Conservation (phyloP, 768 basidiomycete genomes). For the Boletus eberwhitei region DNA sequence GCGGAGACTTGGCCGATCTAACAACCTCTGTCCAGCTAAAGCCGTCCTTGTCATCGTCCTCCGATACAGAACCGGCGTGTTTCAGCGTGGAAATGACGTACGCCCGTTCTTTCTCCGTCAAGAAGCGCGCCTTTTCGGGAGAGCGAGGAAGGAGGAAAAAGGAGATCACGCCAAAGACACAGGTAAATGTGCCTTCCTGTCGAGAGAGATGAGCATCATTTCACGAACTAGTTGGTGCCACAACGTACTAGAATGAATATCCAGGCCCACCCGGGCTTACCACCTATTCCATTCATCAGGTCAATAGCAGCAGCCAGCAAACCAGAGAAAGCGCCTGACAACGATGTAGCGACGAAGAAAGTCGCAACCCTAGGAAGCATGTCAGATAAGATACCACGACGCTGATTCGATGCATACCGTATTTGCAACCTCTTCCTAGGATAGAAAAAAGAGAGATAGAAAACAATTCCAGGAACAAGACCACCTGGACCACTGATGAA, state of each 20-base stretch:
- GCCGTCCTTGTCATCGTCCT: constrained; percentile 40
- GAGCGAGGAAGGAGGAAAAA: constrained; percentile 49
- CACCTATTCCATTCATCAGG: constrained; percentile 51
- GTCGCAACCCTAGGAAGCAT: constrained; percentile 32
- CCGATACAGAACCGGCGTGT: constrained; percentile 30
- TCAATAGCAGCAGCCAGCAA: constrained; percentile 58
- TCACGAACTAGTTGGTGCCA: neutral
- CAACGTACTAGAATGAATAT: constrained; percentile 48
- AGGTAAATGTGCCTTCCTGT: constrained; percentile 61
- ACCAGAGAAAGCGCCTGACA: constrained; percentile 62
- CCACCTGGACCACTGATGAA: constrained; percentile 39
- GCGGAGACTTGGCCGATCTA: constrained; percentile 47
- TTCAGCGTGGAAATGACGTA: constrained; percentile 37
- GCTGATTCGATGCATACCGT: constrained; percentile 3
- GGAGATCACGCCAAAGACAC: constrained; percentile 49
- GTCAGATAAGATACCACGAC: constrained; percentile 2
- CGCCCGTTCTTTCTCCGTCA: constrained; percentile 46
- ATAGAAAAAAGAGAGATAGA: constrained; percentile 53
- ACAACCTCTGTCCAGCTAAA: constrained; percentile 60
- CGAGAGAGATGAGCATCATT: neutral
- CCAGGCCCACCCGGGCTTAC: constrained; percentile 60
- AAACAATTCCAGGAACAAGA: constrained; percentile 53
- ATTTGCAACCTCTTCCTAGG: constrained; percentile 30
- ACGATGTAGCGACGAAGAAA: constrained; percentile 44
- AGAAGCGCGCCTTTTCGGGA: constrained; percentile 46